Conservation (phyloP, 441 rosid species). For the Omphalea diandra region DNA sequence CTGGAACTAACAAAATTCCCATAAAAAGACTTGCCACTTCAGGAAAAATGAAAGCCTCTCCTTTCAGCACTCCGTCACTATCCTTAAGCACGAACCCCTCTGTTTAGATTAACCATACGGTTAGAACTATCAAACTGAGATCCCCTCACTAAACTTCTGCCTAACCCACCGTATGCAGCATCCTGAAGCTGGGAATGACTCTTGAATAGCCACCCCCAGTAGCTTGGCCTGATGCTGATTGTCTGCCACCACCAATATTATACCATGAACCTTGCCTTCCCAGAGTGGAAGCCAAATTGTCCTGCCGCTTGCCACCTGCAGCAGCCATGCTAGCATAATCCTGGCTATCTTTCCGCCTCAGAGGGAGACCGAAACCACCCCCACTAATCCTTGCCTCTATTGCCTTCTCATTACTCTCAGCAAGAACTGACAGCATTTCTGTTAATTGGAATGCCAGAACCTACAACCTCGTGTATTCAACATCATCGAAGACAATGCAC, state of each 20-base stretch:
- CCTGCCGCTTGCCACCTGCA: conserved; percentile 71
- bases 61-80: neutral
- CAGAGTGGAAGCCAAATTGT: conserved; percentile 42
- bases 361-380: conserved; percentile 54
- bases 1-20: conserved; percentile 10
- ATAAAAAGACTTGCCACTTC: neutral
- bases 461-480: conserved; percentile 65
- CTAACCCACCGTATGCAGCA: conserved; percentile 26
- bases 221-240: conserved; percentile 36
- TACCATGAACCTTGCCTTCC: conserved; percentile 62
- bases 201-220: conserved; percentile 40
- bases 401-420: conserved; percentile 74
- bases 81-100: conserved; percentile 44
- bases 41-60: neutral
- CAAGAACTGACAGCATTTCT: conserved; percentile 52
- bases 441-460: conserved; percentile 74
- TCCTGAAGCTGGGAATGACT: conserved; percentile 34
- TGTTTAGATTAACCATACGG: conserved; percentile 74
- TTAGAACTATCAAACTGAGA: conserved; percentile 55
- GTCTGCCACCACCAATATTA: conserved; percentile 42
- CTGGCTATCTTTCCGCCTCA: conserved; percentile 67
- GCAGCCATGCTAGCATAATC: conserved; percentile 51
- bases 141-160: conserved; percentile 44
- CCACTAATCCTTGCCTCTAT: conserved; percentile 62
- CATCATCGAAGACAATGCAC: conserved; percentile 67